Conservation (phyloP, 2,329 filamentous ascomycete species). For the Paramyrothecium roridum region DNA sequence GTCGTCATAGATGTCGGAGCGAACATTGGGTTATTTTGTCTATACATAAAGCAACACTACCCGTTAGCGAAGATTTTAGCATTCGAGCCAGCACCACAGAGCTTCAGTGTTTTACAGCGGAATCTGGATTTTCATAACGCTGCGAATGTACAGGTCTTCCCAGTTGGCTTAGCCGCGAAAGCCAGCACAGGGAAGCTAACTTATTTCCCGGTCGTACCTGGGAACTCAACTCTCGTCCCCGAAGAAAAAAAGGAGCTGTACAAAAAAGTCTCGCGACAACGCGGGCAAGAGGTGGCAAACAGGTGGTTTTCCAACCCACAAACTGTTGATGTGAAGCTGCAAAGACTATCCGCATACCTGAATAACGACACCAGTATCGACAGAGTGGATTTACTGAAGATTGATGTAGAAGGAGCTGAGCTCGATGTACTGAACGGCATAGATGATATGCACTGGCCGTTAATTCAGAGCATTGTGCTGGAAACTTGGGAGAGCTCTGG, state of each 20-base stretch:
- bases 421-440: constrained; percentile 16
- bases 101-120: constrained; percentile 8
- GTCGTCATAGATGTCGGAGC: constrained; percentile 20
- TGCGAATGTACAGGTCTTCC: constrained; percentile 6
- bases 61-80: constrained; percentile 17
- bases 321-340: constrained; percentile 11
- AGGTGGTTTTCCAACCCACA: constrained; percentile 4
- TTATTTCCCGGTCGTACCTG: constrained; percentile 14
- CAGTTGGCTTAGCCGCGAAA: constrained; percentile 8
- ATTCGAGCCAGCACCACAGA: constrained; percentile 19
- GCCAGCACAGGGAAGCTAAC: constrained; percentile 7
- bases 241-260: constrained; percentile 10
- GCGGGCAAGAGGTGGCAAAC: constrained; percentile 1
- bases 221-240: constrained; percentile 16
- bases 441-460: constrained; percentile 15
- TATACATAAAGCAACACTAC: constrained; percentile 20
- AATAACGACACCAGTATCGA: constrained; percentile 4
- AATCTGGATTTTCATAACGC: constrained; percentile 13
- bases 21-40: constrained; percentile 20
- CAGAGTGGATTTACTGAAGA: constrained; percentile 20
- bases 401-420: constrained; percentile 21
- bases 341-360: constrained; percentile 16
- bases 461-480: constrained; percentile 14
- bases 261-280: constrained; percentile 1
- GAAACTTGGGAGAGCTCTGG: constrained; percentile 14